Evolutionary conservation across 148 eudicot species (phyloP).

Genomic region (Heliosperma pusillum): DNA sequence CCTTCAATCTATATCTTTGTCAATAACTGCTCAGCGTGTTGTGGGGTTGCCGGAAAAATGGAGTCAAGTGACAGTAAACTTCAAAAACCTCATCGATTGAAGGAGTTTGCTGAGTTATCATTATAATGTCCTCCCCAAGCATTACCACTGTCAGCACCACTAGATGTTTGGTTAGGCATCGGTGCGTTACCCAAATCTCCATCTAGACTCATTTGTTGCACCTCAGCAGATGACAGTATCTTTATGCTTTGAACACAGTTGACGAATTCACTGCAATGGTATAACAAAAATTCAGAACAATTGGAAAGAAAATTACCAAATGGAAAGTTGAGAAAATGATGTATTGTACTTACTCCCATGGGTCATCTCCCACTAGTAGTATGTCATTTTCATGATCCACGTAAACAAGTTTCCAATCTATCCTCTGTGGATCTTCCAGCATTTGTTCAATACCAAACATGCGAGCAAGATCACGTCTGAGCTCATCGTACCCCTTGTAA

Average conservation of each 20-base stretch:
- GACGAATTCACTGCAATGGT: conserved; percentile 74
- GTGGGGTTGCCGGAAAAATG: background rate
- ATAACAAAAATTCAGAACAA: background rate
- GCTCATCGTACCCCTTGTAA: conserved; percentile 73
- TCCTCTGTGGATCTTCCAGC: conserved; percentile 64
- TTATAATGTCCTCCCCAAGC: conserved; percentile 83
- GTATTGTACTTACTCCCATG: conserved; percentile 89
- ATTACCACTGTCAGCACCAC: conserved; percentile 88
- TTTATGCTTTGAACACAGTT: conserved; percentile 86
- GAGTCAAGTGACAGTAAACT: background rate
- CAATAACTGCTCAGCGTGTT: background rate
- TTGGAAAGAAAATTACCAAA: background rate
- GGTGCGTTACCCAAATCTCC: conserved; percentile 72
- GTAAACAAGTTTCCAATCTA: conserved; percentile 91
- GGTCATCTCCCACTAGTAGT: conserved; percentile 94
- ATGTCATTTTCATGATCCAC: conserved; percentile 94
- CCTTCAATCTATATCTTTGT: background rate
- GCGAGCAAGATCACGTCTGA: conserved; percentile 68
- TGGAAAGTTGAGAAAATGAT: background rate
- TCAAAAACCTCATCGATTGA: conserved; percentile 43
- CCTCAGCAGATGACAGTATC: conserved; percentile 81
- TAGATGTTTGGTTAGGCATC: conserved; percentile 73
- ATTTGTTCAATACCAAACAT: conserved; percentile 91
- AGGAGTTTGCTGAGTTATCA: conserved; percentile 75
- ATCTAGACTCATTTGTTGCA: conserved; percentile 92